These are phyloP conservation scores for Berberis vulgaris DNA, from an alignment of 164 flowering plant species.

Conservation along the genomic window DNA sequence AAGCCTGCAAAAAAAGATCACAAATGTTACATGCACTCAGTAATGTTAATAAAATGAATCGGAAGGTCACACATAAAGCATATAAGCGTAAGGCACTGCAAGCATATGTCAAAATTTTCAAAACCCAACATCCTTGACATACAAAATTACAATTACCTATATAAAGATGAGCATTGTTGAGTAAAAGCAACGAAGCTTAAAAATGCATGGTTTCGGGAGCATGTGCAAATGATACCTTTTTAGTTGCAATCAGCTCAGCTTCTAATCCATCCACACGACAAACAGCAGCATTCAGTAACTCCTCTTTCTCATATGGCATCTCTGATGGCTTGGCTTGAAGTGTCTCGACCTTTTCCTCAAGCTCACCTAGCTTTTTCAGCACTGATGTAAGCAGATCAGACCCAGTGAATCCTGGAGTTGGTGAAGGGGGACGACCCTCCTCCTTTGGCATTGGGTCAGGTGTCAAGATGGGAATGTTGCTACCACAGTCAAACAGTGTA, in stretches of 20 bases:
- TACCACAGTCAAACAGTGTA: slow-evolving; percentile 12
- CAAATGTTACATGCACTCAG: background rate
- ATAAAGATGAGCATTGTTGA: no score
- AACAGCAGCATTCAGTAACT: slow-evolving; percentile 84
- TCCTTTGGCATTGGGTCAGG: slow-evolving; percentile 25
- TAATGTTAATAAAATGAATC: background rate
- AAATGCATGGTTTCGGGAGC: no score
- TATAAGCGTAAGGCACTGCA: no score
- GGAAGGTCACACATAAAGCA: no score
- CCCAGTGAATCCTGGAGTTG: slow-evolving; percentile 38
- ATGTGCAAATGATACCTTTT: slow-evolving; percentile 38
- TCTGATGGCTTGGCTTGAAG: slow-evolving; percentile 63
- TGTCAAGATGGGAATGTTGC: slow-evolving; percentile 17
- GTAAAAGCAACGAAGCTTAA: background rate
- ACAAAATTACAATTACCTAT: no score
- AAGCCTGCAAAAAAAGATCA: slow-evolving; percentile 41
- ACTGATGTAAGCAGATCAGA: slow-evolving; percentile 44
- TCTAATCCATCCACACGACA: slow-evolving; percentile 86
- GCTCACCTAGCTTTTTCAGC: slow-evolving; percentile 56
- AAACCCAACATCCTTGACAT: no score
- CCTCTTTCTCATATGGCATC: slow-evolving; percentile 89
- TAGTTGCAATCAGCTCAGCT: slow-evolving; percentile 81
- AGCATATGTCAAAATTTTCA: no score
- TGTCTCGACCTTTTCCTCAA: slow-evolving; percentile 64
- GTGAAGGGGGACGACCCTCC: slow-evolving; percentile 52